Conservation (phyloP, 2,329 filamentous ascomycete genomes). For the Myriosclerotinia curreyana region DNA sequence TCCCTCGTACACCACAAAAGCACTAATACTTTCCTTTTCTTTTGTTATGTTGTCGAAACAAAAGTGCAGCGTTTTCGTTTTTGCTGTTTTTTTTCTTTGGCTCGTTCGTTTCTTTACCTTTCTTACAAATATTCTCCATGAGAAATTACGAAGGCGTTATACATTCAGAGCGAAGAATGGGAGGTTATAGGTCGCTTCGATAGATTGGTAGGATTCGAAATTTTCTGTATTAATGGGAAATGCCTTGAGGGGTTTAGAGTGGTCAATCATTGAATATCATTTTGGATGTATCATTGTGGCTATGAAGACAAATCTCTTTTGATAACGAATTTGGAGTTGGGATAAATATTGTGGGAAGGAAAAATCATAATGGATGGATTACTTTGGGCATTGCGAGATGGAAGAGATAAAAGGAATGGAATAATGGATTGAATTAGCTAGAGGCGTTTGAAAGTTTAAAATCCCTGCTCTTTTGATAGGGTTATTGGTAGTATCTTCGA, state of each 20-base stretch:
- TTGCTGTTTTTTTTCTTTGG: neutral
- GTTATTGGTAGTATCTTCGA: neutral
- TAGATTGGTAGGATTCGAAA: slow-evolving; percentile 9
- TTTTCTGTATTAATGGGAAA: slow-evolving; percentile 8
- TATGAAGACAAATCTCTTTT: slow-evolving; percentile 9
- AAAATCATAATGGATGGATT: slow-evolving; percentile 8
- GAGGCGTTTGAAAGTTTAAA: slow-evolving; percentile 13
- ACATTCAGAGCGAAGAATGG: slow-evolving; percentile 3
- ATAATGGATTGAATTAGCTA: slow-evolving; percentile 5
- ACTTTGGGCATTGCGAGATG: slow-evolving; percentile 12
- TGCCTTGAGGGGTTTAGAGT: neutral
- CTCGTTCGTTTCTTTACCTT: neutral
- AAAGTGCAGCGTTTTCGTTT: slow-evolving; percentile 8
- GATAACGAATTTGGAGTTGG: slow-evolving; percentile 10
- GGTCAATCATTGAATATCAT: slow-evolving; percentile 17
- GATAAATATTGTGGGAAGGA: slow-evolving; percentile 1
- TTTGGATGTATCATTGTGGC: slow-evolving; percentile 13
- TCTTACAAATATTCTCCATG: neutral
- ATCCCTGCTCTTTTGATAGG: slow-evolving; percentile 3
- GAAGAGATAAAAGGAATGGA: slow-evolving; percentile 14
- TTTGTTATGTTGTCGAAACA: neutral
- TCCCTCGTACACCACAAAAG: neutral
- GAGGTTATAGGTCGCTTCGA: slow-evolving; percentile 9
- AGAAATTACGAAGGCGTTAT: neutral
- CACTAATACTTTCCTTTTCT: slow-evolving; percentile 5